phyloP scores from a whole-genome alignment of 2,329 filamentous ascomycete genomes.

The Xylariaceae sp. region DNA sequence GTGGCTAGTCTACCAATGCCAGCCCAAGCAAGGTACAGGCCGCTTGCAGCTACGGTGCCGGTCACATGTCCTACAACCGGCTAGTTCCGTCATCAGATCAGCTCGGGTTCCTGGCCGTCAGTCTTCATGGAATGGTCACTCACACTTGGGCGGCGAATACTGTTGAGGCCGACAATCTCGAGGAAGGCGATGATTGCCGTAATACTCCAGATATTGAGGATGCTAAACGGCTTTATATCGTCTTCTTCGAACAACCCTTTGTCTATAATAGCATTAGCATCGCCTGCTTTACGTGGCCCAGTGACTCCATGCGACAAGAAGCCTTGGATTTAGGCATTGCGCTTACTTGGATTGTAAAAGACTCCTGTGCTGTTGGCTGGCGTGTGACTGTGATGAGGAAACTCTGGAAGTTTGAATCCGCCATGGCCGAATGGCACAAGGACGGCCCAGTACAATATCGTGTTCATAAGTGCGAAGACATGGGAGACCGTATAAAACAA shows the following conservation, averaged over 20 bases:
- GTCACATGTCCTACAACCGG: slow-evolving; percentile 43
- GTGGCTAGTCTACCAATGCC: slow-evolving; percentile 45
- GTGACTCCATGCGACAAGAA: background rate
- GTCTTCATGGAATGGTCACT: slow-evolving; percentile 20
- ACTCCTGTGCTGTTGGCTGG: slow-evolving; percentile 19
- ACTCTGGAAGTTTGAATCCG: slow-evolving; percentile 28
- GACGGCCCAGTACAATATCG: slow-evolving; percentile 46
- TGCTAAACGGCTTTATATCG: slow-evolving; percentile 44
- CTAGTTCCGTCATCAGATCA: slow-evolving; percentile 30
- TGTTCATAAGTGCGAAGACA: slow-evolving; percentile 48
- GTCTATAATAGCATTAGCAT: slow-evolving; percentile 32
- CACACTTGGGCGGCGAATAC: slow-evolving; percentile 49
- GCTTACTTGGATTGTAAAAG: slow-evolving; percentile 30
- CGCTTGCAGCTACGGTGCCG: slow-evolving; percentile 39
- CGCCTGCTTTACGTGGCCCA: background rate
- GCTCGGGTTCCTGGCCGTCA: background rate
- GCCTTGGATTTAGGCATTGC: background rate
- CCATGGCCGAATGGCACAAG: slow-evolving; percentile 38
- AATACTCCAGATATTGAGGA: slow-evolving; percentile 45
- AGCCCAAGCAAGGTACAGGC: slow-evolving; percentile 48
- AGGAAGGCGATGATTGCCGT: slow-evolving; percentile 42
- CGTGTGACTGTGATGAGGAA: slow-evolving; percentile 23
- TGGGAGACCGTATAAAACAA: slow-evolving; percentile 46
- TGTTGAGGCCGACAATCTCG: slow-evolving; percentile 49
- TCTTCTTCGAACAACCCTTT: slow-evolving; percentile 47